Percentiles rank a stretch among this genome's conserved stretches.
Evolutionary conservation across 2,329 filamentous ascomycete species (phyloP).

Genomic region (Orbilia brochopaga): DNA sequence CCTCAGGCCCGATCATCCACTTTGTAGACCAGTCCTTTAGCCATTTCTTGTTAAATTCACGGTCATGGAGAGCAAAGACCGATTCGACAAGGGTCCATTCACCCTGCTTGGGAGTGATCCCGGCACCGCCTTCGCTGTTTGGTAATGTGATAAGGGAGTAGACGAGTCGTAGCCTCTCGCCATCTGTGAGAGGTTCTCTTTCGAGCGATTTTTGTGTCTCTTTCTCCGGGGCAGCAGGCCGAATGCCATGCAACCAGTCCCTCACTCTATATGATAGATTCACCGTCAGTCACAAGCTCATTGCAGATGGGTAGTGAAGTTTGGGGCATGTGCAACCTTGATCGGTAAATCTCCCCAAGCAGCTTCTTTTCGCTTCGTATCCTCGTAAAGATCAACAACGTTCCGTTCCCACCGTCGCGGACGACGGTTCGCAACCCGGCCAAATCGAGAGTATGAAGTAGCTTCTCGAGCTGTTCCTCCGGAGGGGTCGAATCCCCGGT

Average conservation of each 20-base stretch:
- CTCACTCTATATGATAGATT: conserved; percentile 66
- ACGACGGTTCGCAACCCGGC: conserved; percentile 90
- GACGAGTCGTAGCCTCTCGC: conserved; percentile 84
- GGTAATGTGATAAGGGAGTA: conserved; percentile 82
- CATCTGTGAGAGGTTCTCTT: conserved; percentile 79
- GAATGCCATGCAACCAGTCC: conserved; percentile 91
- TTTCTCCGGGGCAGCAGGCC: conserved; percentile 75
- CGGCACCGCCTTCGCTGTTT: conserved; percentile 76
- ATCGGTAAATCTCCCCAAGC: conserved; percentile 80
- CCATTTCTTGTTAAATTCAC: conserved; percentile 75
- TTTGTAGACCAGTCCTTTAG: conserved; percentile 76
- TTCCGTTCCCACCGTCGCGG: conserved; percentile 75
- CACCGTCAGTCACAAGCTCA: conserved; percentile 1
- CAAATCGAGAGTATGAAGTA: conserved; percentile 74
- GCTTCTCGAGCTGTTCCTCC: conserved; percentile 75
- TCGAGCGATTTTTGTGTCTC: conserved; percentile 72
- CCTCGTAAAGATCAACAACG: conserved; percentile 81
- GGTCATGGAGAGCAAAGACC: conserved; percentile 80
- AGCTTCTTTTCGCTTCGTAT: conserved; percentile 77
- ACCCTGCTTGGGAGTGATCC: conserved; percentile 71
- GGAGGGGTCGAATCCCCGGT: conserved; percentile 59
- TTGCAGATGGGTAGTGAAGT: neutral
- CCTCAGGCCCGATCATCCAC: conserved; percentile 69
- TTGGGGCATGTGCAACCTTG: conserved; percentile 61
- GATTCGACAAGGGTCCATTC: conserved; percentile 75